A percentile compares a stretch with the other conserved stretches of the same genome.
phyloP scores from a whole-genome alignment of 2,329 filamentous ascomycete species.

The Curvularia spicifera region DNA sequence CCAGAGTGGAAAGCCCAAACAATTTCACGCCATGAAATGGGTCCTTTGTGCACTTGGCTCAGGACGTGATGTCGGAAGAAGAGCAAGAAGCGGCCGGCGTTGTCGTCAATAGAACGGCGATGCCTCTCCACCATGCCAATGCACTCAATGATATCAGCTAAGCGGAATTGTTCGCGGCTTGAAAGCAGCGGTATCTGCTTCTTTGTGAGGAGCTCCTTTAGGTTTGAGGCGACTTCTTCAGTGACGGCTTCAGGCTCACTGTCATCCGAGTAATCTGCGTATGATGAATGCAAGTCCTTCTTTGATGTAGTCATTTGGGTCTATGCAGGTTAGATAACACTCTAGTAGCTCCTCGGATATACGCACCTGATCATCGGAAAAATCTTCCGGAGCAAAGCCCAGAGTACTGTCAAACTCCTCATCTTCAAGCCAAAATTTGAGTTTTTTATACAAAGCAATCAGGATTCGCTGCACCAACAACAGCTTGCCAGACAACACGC shows the following conservation, averaged over 20 bases:
- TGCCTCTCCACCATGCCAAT: conserved; percentile 84
- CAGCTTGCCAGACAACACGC: conserved; percentile 80
- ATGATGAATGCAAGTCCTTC: conserved; percentile 60
- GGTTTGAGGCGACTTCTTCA: conserved; percentile 70
- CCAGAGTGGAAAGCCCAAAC: conserved; percentile 84
- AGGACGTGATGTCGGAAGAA: conserved; percentile 85
- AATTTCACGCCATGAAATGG: conserved; percentile 76
- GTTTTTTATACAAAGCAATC: conserved; percentile 71
- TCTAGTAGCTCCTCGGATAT: fast-evolving
- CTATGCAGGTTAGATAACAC: conserved; percentile 26
- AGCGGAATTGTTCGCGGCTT: conserved; percentile 82
- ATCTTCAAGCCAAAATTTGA: conserved; percentile 84
- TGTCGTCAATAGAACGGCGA: conserved; percentile 86
- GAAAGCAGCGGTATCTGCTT: conserved; percentile 81
- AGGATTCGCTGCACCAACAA: conserved; percentile 74
- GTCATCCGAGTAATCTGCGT: conserved; percentile 59
- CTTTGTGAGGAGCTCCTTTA: conserved; percentile 78
- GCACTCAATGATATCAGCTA: conserved; percentile 85
- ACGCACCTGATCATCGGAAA: conserved; percentile 56
- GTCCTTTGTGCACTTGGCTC: conserved; percentile 66
- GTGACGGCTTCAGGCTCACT: conserved; percentile 70
- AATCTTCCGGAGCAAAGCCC: conserved; percentile 59
- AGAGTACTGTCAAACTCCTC: conserved; percentile 81
- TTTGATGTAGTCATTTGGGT: conserved; percentile 51
- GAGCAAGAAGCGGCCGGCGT: conserved; percentile 84